Evolutionary conservation across 305 asterid genomes (phyloP), one percentile per base, ranked within the genome.

Genomic region (Andrographis paniculata): DNA sequence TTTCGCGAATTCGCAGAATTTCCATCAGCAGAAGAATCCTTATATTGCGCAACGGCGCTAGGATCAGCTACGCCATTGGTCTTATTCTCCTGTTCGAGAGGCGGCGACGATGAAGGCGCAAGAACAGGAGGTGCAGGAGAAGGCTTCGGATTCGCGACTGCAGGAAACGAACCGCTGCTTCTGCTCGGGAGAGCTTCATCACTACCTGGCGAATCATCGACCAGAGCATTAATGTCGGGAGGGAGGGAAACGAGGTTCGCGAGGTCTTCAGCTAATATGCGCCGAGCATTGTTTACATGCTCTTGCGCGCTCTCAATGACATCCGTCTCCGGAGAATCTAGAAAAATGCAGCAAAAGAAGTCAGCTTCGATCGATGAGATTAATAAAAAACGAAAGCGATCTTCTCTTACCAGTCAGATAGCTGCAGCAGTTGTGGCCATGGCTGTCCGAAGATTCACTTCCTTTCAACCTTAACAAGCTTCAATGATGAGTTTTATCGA

Each of bases 111-210:
- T 6, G n/a, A n/a, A n/a, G n/a, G n/a, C n/a, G 24, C 19, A 36
- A 75, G 70, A 63, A 66, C 37, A 49, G 77, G 68, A 41, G 70
- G 44, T 23, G 38, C 12, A 10, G 13, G 11, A 9, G 20, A n/a
- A 51, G 55, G 57, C 46, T 63, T 68, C 48, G 11, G 52, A n/a
- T 40, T 62, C 11, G 84, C 76, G 30, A 74, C 45, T 15, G 79
- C 95, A 40, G 84, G 78, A 62, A 80, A 84, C n/a, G 96, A 78
- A 9, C 96, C 95, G 45, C 96, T 84, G 41, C 94, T 80, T 67
- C 85, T 76, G 58, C 65, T 72, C 33, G 84, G 88, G 58, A 76
- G 64, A 65, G 72, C 33, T 53, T 27, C 45, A 39, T 27, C 22
- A 0, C 66, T 62, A 41, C 55, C 77, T 17, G 50, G 22, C 14